Evolutionary conservation across 106 monocot species (phyloP), one percentile per base, ranked within the genome.

Genomic region (Apostasia shenzhenica): DNA sequence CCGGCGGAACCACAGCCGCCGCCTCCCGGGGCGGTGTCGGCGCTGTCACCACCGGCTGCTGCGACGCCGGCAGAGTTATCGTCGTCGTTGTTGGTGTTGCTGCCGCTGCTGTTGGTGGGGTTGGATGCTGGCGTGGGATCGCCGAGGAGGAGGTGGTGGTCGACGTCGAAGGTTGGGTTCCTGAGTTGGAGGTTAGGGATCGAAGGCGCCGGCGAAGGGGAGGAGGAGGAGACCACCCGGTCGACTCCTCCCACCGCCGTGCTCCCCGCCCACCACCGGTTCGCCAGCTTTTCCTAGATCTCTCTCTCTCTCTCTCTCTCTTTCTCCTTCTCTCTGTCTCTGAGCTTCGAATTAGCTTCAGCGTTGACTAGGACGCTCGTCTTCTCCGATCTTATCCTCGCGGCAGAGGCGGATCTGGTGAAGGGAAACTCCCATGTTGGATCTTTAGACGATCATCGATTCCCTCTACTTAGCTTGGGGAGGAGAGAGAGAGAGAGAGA

Each of bases 211-310:
- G 71, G 63, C 40, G 56, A 54, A 13, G 71, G 45, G 9, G 63
- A 38, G 2, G 70, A 64, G 48, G 64, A 48, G 56, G 77, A 55
- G 38, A 64, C 70, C 48, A 59, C 62, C 7, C 72, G 69, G 61
- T 72, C 71, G 42, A 67, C 73, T 39, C 52, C 72, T 41, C 69
- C 76, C 62, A 81, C 66, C 55, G 54, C 66, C 50, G 49, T 46
- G 54, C 65, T 78, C 3, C 77, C 77, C 3, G 68, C 47, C 73
- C 81, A 82, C 81, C 81, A 77, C 12, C 79, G 51, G 68, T 79
- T 4, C 26, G 26, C 26, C 26, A 26, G 26, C 26, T 26, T 26
- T 26, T 26, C 26, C 26, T 26, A 26, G 26, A 26, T 26, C 26
- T 26, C 26, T 26, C 26, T 26, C 26, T 26, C 26, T 26, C 26